Evolutionary conservation across 305 asterid species (phyloP), one percentile per base, ranked within the genome.

Genomic region (Fraxinus angustifolia): DNA sequence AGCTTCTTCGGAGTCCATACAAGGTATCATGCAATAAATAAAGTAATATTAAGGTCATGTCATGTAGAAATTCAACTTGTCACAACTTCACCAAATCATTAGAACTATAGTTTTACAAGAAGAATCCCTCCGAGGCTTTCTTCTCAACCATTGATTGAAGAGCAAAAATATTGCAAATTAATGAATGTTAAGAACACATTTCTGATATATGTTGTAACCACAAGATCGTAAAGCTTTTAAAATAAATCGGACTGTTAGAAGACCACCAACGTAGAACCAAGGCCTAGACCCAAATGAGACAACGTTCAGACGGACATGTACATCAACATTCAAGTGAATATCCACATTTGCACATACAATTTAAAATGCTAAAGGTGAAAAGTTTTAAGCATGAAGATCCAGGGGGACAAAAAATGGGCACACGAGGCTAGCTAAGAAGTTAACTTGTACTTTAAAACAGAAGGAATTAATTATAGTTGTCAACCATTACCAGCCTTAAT

Each of bases 391-490:
- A 30, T 31, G 40, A 14, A 31, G 83, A 82, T 70, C 23, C 68
- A 53, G 45, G 70, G 58, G 76, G 75, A 68, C 75, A 82, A 74
- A 38, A 36, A 14, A 34, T 83, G 74, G 85, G 67, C 79, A 79
- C 76, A 82, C 40, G 70, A 81, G 42, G 84, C 81, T 67, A 83
- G 53, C 80, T 82, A 28, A 78, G 85, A 92, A 92, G 92, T 78
- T 68, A 76, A 78, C 36, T 33, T 82, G 93, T 89, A 88, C 92
- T 91, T 88, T 48, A 71, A 79, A 80, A 26, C 74, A 68, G n/a
- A 26, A 65, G 80, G 75, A 84, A 31, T 8, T 78, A 82, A 58
- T 75, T 72, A 62, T 56, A 33, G 74, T 30, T 28, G 40, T 28
- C 74, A 14, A 68, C 40, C 38, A 30, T 68, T 68, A 30, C 4